Evolutionary conservation across 441 rosid genomes (phyloP), one percentile per base, ranked within the genome.

Genomic region (Corymbia calophylla): DNA sequence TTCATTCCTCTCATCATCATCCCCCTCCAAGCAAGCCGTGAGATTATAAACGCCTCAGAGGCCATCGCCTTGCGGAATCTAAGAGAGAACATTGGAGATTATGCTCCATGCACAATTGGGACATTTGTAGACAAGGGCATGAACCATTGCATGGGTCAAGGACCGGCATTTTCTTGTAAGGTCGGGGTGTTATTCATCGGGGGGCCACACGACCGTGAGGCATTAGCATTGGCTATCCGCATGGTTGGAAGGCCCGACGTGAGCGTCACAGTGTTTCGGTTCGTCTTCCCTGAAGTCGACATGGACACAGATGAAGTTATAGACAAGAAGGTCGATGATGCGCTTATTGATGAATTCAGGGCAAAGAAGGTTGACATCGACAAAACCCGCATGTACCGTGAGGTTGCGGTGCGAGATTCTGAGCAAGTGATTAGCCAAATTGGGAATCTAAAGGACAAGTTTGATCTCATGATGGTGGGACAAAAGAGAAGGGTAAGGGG

Each of bases 201-300:
- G 5, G 94, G 95, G 21, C 87, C 93, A 4, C 94, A 94, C 58
- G 93, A 92, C 86, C 91, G 94, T 0, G 94, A 94, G 58, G 93
- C 92, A 73, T 90, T 92, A 51, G 93, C 93, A 2, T 91, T 88
- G 15, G 94, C 90, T 29, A 89, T 88, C n/a, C 90, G 91, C 47
- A 88, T 94, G 88, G 89, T 89, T 0, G 91, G 88, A 62, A 90
- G 92, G 87, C 91, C 88, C 8, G 87, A 86, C n/a, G 92, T 89
- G 32, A 73, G 48, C 62, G 91, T 93, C 39, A 89, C 64, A 31
- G 90, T 93, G 19, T 55, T 93, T 60, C 82, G 91, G 56, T 51
- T 94, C 14, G 32, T 92, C 89, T 32, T 64, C 66, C 66, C 54
- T 62, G 64, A 87, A 91, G 9, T 19, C 21, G 53, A 23, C 4